Conservation (phyloP, 129 eudicot species). For the Gnaphalium uliginosum region DNA sequence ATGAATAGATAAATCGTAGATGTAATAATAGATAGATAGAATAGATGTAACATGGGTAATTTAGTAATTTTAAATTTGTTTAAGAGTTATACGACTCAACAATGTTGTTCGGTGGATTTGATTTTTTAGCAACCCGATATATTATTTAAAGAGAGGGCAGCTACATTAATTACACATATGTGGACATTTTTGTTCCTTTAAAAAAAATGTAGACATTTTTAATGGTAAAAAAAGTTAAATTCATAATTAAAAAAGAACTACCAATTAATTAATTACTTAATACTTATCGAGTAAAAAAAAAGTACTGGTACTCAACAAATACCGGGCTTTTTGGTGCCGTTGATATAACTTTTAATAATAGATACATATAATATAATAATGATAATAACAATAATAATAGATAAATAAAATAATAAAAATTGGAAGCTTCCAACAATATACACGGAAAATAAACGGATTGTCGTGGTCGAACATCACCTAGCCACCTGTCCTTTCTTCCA, state of each 20-base stretch:
- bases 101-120: too few relatives aligned
- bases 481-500: conserved; percentile 22
- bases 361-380: not conserved
- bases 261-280: too few relatives aligned
- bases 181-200: too few relatives aligned
- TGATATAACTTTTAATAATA: too few relatives aligned
- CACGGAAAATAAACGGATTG: conserved; percentile 29
- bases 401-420: not conserved
- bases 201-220: not conserved
- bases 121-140: too few relatives aligned
- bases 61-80: too few relatives aligned
- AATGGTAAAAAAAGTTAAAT: not conserved
- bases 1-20: too few relatives aligned
- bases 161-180: not conserved
- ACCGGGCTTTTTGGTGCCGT: too few relatives aligned
- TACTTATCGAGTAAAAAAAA: not conserved
- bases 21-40: too few relatives aligned
- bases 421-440: conserved; percentile 22
- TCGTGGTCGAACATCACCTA: conserved; percentile 11
- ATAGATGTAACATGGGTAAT: too few relatives aligned
- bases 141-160: not conserved
- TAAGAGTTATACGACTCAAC: too few relatives aligned
- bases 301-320: not conserved
- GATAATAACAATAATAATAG: not conserved
- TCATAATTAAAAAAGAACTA: not conserved